phyloP scores from a whole-genome alignment of 192 early-diverging fungal species.

The Rhizophagus clarus region DNA sequence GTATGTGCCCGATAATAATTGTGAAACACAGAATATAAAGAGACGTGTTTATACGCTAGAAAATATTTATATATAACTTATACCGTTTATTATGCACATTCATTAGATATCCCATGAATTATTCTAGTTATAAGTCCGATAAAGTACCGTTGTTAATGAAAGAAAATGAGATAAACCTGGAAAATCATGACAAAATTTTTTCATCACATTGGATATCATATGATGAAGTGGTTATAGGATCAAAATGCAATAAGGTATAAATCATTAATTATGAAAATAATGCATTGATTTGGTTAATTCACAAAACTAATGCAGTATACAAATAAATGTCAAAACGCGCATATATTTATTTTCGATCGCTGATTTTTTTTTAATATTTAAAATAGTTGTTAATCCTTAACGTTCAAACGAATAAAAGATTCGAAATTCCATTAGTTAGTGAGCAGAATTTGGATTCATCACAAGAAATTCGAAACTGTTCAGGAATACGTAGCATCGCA shows the following conservation, averaged over 20 bases:
- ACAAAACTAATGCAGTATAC: no score
- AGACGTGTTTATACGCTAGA: no score
- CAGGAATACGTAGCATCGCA: constrained; percentile 61
- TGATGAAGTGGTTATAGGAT: constrained; percentile 58
- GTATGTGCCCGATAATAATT: not conserved
- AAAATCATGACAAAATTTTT: constrained; percentile 61
- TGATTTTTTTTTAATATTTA: not conserved
- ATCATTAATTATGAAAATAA: not conserved
- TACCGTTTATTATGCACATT: not conserved
- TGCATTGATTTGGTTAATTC: no score
- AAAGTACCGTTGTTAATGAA: constrained; percentile 32
- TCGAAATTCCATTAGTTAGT: constrained; percentile 40
- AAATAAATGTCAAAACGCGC: no score
- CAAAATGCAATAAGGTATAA: constrained; percentile 60
- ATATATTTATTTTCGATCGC: not conserved
- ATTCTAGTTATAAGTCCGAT: constrained; percentile 25
- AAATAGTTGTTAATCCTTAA: constrained; percentile 42
- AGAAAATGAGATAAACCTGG: constrained; percentile 35
- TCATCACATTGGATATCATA: constrained; percentile 53
- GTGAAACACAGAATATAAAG: not conserved
- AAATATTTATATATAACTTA: not conserved
- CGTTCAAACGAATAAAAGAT: constrained; percentile 37
- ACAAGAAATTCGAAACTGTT: constrained; percentile 34
- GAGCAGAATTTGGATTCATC: constrained; percentile 8
- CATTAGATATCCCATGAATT: not conserved